Evolutionary conservation across 139 green algal genomes (phyloP).

Genomic region (Astrephomene gubernaculifera): DNA sequence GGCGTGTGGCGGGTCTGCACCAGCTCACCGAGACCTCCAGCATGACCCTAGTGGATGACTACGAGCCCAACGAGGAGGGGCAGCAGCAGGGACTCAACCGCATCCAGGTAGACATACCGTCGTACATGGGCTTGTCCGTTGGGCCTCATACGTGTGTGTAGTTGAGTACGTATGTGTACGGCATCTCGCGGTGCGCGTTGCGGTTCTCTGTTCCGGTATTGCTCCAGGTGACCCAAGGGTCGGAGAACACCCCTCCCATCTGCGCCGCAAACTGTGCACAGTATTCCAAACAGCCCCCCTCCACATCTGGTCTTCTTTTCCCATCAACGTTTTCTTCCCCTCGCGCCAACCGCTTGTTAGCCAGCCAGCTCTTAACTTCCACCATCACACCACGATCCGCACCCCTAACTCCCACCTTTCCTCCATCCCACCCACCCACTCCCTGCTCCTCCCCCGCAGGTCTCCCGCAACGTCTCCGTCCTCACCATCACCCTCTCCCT

Average conservation of each 20-base stretch:
- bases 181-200: no score
- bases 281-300: no score
- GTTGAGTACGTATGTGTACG: neutral
- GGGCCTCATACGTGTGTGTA: neutral
- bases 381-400: neutral
- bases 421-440: neutral
- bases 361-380: neutral
- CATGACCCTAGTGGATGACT: slow-evolving; percentile 79
- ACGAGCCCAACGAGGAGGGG: slow-evolving; percentile 86
- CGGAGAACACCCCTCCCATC: neutral
- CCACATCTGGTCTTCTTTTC: neutral
- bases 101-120: slow-evolving; percentile 14
- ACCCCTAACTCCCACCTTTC: neutral
- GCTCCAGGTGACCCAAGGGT: neutral
- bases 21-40: slow-evolving; percentile 79
- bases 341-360: neutral
- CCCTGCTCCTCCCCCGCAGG: slow-evolving; percentile 52
- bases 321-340: neutral
- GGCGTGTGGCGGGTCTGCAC: slow-evolving; percentile 84
- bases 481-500: slow-evolving; percentile 86
- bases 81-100: slow-evolving; percentile 54
- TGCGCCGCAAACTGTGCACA: no score
- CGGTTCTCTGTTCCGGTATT: neutral
- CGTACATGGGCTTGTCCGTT: neutral
- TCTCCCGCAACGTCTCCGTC: slow-evolving; percentile 84